These are phyloP conservation scores for Parmelia sp. DNA, from an alignment of 495 filamentous ascomycete species.

Conservation along the genomic window DNA sequence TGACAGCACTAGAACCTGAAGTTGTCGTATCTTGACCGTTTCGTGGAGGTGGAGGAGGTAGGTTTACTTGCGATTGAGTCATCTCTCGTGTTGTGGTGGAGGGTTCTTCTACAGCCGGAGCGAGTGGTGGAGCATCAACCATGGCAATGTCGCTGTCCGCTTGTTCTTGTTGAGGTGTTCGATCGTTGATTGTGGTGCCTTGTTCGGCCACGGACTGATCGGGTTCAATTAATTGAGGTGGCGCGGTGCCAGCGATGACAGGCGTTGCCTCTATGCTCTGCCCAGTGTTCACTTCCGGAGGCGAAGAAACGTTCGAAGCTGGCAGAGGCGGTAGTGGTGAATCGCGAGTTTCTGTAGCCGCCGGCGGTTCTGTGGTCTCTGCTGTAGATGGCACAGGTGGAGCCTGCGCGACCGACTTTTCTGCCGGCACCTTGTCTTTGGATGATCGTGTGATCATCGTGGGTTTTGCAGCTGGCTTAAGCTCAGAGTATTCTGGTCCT, in stretches of 20 bases:
- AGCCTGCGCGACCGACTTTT: constrained; percentile 15
- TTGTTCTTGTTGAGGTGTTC: constrained; percentile 38
- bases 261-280: constrained; percentile 11
- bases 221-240: constrained; percentile 25
- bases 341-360: constrained; percentile 16
- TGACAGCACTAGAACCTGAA: constrained; percentile 32
- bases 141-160: constrained; percentile 58
- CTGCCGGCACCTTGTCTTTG: constrained; percentile 29
- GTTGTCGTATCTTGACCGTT: constrained; percentile 27
- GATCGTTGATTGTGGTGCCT: constrained; percentile 38
- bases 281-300: constrained; percentile 6
- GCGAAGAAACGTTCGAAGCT: constrained; percentile 7
- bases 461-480: constrained; percentile 31
- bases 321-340: constrained; percentile 25
- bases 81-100: constrained; percentile 28
- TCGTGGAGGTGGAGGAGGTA: constrained; percentile 57
- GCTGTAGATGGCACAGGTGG: constrained; percentile 6
- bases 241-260: constrained; percentile 23
- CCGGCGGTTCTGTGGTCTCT: constrained; percentile 14
- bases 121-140: constrained; percentile 45
- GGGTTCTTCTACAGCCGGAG: constrained; percentile 18
- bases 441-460: constrained; percentile 30
- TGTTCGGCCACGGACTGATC: constrained; percentile 32
- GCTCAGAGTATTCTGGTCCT: constrained; percentile 34
- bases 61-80: constrained; percentile 35